Percentiles rank a stretch among this genome's conserved stretches.
Evolutionary conservation across 495 filamentous ascomycete genomes (phyloP).

Genomic region (Lepraria neglecta): DNA sequence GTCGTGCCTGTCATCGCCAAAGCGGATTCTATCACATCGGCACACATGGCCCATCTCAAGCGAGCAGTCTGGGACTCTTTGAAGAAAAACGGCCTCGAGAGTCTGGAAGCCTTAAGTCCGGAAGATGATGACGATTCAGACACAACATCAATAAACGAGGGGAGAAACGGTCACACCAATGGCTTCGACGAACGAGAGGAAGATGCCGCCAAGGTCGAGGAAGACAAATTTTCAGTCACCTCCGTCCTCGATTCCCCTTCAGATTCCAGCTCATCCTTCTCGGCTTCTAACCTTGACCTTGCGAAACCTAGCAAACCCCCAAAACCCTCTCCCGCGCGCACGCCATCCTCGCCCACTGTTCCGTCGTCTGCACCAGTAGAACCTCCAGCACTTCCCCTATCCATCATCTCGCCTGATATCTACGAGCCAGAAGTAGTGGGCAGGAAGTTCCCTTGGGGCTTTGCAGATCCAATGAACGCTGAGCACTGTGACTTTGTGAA

Average conservation of each 20-base stretch:
- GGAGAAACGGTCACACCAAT: conserved; percentile 32
- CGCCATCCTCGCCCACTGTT: conserved; percentile 20
- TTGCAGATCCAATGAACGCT: conserved; percentile 83
- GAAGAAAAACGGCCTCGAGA: conserved; percentile 79
- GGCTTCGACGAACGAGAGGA: conserved; percentile 56
- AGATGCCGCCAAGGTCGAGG: conserved; percentile 35
- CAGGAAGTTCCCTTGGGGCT: conserved; percentile 90
- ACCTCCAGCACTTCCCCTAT: conserved; percentile 63
- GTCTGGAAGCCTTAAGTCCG: conserved; percentile 75
- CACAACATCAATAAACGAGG: conserved; percentile 37
- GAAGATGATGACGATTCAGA: conserved; percentile 55
- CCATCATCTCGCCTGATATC: conserved; percentile 86
- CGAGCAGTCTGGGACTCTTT: conserved; percentile 83
- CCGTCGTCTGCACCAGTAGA: conserved; percentile 20
- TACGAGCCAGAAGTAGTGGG: conserved; percentile 75
- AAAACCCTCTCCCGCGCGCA: conserved; percentile 45
- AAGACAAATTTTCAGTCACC: conserved; percentile 22
- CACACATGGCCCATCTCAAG: conserved; percentile 91
- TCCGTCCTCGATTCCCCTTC: conserved; percentile 28
- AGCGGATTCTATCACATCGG: conserved; percentile 88
- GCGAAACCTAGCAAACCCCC: conserved; percentile 22
- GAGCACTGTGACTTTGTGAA: conserved; percentile 93
- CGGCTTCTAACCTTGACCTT: conserved; percentile 43
- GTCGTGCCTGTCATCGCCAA: conserved; percentile 96
- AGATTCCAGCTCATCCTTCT: conserved; percentile 36